Base-by-base conservation (phyloP, 2,329 filamentous ascomycete species). In the Aspergillus melleus region DNA sequence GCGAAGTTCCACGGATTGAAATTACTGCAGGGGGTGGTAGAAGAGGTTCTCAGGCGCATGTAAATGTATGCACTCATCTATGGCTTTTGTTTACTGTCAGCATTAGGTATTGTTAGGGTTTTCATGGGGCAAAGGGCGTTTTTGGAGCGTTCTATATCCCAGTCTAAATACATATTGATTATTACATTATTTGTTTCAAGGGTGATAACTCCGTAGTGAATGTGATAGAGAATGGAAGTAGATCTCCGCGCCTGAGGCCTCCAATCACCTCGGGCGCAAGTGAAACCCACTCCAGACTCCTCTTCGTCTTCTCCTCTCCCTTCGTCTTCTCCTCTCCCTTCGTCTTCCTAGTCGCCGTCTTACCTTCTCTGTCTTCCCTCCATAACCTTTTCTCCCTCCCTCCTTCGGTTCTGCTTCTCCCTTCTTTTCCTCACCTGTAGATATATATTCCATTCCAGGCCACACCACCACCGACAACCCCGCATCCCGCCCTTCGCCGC, bases 21-120 rank as follows among this genome's bases (percentile, higher is more conserved):
- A 72, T 93, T 98, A 90, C 76, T 99, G 74, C 85, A 84, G 61
- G 87, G 83, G 64, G 89, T 96, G 52, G 89, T 94, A 6, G 83
- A 84, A 62, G 88, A 86, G 58, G 81, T 93, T 60, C 73, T 83
- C 66, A 77, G 72, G 32, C 77, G 76, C 36, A 74, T 83, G 55
- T 78, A 42, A 49, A 30, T 54, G 54, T 62, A 59, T 44, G 26
- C 42, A 59, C 59, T 63, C 36, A 29, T 1, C 2, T 9, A n/a
- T 42, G 36, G 36, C 58, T 57, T 52, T 39, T 58, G 49, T 36
- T 26, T 52, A 60, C 47, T 53, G 54, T 58, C 47, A n/a, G 36
- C 16, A 19, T 19, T n/a, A 16, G 16, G 14, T 42, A n/a, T 42
- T n/a, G 16, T 42, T 42, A 19, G 36, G 36, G n/a, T 36, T 36